phyloP scores from a whole-genome alignment of 176 grass and related monocot species.

The Alloteropsis semialata region DNA sequence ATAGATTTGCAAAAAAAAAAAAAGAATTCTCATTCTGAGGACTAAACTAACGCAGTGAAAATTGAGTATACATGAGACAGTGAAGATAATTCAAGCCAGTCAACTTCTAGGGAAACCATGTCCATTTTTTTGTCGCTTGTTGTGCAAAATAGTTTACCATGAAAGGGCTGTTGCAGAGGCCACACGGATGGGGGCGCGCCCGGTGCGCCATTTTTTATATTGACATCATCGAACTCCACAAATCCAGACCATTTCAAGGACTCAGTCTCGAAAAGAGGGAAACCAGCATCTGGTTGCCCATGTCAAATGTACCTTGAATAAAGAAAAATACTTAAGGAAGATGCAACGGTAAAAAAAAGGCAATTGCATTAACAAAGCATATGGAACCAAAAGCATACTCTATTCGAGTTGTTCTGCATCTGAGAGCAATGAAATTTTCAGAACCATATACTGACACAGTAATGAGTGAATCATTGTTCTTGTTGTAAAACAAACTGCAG shows the following conservation, averaged over 20 bases:
- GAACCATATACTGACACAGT: constrained; percentile 90
- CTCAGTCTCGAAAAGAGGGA: constrained; percentile 88
- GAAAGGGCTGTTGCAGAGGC: too few relatives aligned
- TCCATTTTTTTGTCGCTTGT: too few relatives aligned
- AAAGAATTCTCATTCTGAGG: too few relatives aligned
- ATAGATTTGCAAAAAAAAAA: too few relatives aligned
- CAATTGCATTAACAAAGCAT: not conserved
- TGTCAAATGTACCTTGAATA: constrained; percentile 78
- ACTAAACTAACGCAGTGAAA: too few relatives aligned
- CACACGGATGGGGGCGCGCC: too few relatives aligned
- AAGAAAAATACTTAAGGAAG: not conserved
- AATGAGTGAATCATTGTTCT: constrained; percentile 88
- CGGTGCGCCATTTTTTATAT: too few relatives aligned
- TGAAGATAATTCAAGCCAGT: too few relatives aligned
- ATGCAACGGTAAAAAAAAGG: not conserved
- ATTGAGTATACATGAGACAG: too few relatives aligned
- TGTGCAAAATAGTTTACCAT: too few relatives aligned
- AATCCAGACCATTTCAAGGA: constrained; percentile 99
- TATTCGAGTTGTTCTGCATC: constrained; percentile 83
- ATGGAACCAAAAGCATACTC: too few relatives aligned
- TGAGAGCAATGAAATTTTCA: constrained; percentile 78
- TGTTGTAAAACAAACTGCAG: constrained; percentile 95
- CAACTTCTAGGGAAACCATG: too few relatives aligned
- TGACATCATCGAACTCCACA: constrained; percentile 98
- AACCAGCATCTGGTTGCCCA: constrained; percentile 82